Conservation (phyloP, 345 rosid species). For the Viola odorata region DNA sequence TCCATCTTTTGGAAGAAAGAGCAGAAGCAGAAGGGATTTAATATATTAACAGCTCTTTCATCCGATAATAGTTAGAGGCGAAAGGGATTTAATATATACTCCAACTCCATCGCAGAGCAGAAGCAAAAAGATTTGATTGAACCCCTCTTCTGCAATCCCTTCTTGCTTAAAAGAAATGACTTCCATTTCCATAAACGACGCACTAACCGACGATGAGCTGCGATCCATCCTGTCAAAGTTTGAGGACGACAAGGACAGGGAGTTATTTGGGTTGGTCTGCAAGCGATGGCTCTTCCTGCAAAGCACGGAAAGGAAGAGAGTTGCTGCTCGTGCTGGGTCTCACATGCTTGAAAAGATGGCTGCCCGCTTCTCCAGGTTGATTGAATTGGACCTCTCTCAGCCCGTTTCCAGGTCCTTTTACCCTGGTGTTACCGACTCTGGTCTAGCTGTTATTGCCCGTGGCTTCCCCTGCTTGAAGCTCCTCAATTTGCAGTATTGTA, state of each 20-base stretch:
- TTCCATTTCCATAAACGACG: conserved; percentile 54
- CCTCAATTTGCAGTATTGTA: conserved; percentile 63
- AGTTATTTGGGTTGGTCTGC: conserved; percentile 82
- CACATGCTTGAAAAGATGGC: conserved; percentile 84
- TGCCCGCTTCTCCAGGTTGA: conserved; percentile 60
- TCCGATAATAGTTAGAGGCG: too few species aligned
- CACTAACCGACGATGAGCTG: conserved; percentile 78
- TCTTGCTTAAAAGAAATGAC: conserved; percentile 9
- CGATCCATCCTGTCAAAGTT: conserved; percentile 58
- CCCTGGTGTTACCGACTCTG: conserved; percentile 88
- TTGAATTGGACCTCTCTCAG: conserved; percentile 87
- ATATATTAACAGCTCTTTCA: too few species aligned
- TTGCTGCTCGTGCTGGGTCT: conserved; percentile 86
- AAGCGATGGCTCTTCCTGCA: conserved; percentile 82
- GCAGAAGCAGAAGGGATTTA: too few species aligned
- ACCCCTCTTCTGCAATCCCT: conserved; percentile 5
- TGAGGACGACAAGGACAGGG: conserved; percentile 69
- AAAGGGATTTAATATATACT: too few species aligned
- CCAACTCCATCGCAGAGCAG: not conserved
- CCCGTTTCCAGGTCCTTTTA: conserved; percentile 79
- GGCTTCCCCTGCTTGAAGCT: conserved; percentile 60
- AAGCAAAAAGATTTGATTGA: not conserved
- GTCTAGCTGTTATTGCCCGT: conserved; percentile 59
- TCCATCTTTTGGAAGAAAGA: too few species aligned
- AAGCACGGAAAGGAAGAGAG: conserved; percentile 83